These are phyloP conservation scores for Halenospora varia DNA, from an alignment of 495 filamentous ascomycete species.

Conservation along the genomic window DNA sequence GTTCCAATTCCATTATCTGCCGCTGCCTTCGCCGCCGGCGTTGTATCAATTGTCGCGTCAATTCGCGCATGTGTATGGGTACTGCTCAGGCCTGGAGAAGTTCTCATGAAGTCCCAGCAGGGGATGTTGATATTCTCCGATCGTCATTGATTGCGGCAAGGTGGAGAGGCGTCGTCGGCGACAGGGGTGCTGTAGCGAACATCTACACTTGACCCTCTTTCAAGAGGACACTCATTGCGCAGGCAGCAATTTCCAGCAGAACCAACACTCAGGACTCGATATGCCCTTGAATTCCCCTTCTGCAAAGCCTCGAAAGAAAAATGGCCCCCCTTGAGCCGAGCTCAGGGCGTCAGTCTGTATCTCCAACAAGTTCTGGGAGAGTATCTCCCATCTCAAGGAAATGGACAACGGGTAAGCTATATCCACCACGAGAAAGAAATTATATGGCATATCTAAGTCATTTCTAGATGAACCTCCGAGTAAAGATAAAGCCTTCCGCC, in stretches of 20 bases:
- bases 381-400: slow-evolving; percentile 63
- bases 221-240: slow-evolving; percentile 1
- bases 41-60: background rate
- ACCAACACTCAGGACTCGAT: background rate
- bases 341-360: slow-evolving; percentile 61
- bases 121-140: background rate
- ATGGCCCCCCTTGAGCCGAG: slow-evolving; percentile 57
- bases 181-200: background rate
- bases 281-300: background rate
- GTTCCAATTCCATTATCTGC: slow-evolving; percentile 9
- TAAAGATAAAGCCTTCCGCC: slow-evolving; percentile 88
- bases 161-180: background rate
- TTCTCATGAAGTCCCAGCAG: slow-evolving; percentile 11
- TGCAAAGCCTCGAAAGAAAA: slow-evolving; percentile 11
- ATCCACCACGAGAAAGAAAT: background rate
- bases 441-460: background rate
- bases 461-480: slow-evolving; percentile 55
- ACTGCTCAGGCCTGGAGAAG: background rate
- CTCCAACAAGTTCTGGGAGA: slow-evolving; percentile 73
- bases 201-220: background rate
- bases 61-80: slow-evolving; percentile 9
- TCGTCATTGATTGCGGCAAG: background rate
- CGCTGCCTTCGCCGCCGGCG: slow-evolving; percentile 8
- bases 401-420: slow-evolving; percentile 31
- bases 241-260: background rate